Base-by-base conservation (phyloP, 352 stramenopile species). In the Blastocystis hominis region DNA sequence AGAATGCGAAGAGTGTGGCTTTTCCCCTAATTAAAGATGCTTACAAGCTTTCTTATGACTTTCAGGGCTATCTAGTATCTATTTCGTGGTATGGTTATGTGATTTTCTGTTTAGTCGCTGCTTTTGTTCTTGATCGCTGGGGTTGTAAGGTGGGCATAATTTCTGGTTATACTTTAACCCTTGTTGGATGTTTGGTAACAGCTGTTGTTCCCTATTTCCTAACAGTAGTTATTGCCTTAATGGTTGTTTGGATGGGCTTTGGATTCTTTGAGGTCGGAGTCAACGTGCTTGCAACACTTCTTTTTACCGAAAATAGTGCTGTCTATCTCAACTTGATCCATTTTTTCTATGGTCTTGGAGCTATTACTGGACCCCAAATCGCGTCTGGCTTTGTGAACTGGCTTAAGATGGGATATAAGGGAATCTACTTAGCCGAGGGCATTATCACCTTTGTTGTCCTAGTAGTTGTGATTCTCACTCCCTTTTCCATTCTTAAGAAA, bases 301-400 rank as follows among this genome's bases (percentile, higher is more conserved):
- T 84, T n/a, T 84, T 84, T 24, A 84, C 72, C 7, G 38, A 70
- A 36, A 70, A 66, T 30, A 70, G 54, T 20, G 72, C 72, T 13
- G 55, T 84, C 17, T 84, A 70, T 55, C 47, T 84, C n/a, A 84
- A 84, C 47, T 56, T 84, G 44, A 84, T 84, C 46, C 72, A 84
- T 40, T 84, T 75, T 47, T 72, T 30, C 54, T 84, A 84, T 30
- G 72, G 24, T 3, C 13, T 84, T 20, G 72, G 72, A 40, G 72
- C 72, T 20, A 70, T 84, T 66, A 40, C 70, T 3, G 72, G 72
- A 72, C 72, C 72, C 13, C 59, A 75, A 53, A 47, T 84, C 3
- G 72, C 72, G 3, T 84, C 72, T 13, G 3, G 44, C 24, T 36
- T 84, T 2, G 59, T 84, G 40, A 54, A 10, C 5, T 9, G 70